Base-by-base conservation (phyloP, 2,329 filamentous ascomycete species). In the Aspergillus neoniger region DNA sequence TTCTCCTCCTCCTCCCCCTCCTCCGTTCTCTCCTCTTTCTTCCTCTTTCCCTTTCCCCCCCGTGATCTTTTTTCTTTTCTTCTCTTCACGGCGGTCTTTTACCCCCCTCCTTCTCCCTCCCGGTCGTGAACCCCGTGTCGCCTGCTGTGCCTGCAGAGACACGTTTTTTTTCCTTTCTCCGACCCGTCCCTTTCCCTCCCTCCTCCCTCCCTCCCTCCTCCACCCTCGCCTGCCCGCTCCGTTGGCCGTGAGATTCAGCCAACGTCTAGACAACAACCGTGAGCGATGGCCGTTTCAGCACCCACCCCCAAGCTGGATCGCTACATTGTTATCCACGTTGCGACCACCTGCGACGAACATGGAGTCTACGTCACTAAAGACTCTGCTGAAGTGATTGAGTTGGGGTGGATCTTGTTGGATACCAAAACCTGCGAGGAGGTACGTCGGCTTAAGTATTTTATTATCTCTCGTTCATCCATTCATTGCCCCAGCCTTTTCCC, bases 291-390 rank as follows among this genome's bases (percentile, higher is more conserved):
- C 73, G 72, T 77, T 67, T 76, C 76, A 72, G 73, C 77, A 65
- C 75, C 83, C 82, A 86, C 86, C 69, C 84, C 88, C 70, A 90
- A 90, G 80, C 86, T 96, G 80, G 95, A 99, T 82, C 91, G 94
- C 78, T 99, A 96, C 81, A 90, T 97, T 68, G 91, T 99, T 74
- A 96, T 98, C 77, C 95, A 99, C 80, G 94, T 98, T 74, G 95
- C 95, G 66, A 99, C 95, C 38, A 99, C 95, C 69, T 99, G 95
- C 81, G 95, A 99, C 79, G 95, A 99, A 79, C 95, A 99, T 80
- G 95, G 95, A 65, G 95, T 99, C 67, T 99, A 99, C 79, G 95
- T 99, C 61, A 99, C 95, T 62, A 98, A 98, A 81, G 95, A 99
- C 80, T 98, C 95, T 61, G 95, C 95, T 64, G 95, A 99, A 82